Percentiles rank a stretch among this genome's conserved stretches.
These are phyloP conservation scores for Xylaria sp. DNA, from an alignment of 2,329 filamentous ascomycete genomes.

Conservation along the genomic window DNA sequence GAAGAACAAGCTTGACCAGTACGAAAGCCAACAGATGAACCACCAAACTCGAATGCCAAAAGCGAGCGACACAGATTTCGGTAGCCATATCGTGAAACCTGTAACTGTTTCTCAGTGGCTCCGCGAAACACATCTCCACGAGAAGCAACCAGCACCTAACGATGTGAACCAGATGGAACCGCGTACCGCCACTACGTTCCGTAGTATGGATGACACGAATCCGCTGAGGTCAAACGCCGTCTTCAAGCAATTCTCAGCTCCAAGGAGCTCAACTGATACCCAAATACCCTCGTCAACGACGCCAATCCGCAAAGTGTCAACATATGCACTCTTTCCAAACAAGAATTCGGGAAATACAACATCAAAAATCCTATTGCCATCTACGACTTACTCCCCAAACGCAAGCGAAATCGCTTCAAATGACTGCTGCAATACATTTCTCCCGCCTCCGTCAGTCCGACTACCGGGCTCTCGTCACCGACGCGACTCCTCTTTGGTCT, in stretches of 20 bases:
- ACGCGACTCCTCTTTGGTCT: constrained; percentile 70
- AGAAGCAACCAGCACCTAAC: constrained; percentile 51
- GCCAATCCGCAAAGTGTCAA: constrained; percentile 52
- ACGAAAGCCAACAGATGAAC: constrained; percentile 57
- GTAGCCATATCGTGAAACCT: constrained; percentile 52
- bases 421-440: constrained; percentile 48
- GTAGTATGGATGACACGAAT: constrained; percentile 45
- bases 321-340: constrained; percentile 55
- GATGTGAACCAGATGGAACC: constrained; percentile 43
- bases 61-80: constrained; percentile 45
- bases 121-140: constrained; percentile 50
- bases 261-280: constrained; percentile 48
- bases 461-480: constrained; percentile 56
- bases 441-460: constrained; percentile 59
- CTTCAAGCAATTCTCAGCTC: constrained; percentile 40
- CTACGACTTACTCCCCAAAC: constrained; percentile 58
- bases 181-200: constrained; percentile 36
- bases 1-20: constrained; percentile 58
- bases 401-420: constrained; percentile 30
- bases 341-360: constrained; percentile 47
- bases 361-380: constrained; percentile 56
- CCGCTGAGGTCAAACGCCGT: constrained; percentile 52
- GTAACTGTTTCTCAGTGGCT: constrained; percentile 47
- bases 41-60: constrained; percentile 47
- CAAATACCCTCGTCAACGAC: constrained; percentile 44